These are phyloP conservation scores for Trypethelium eluteriae DNA, from an alignment of 495 filamentous ascomycete species.

Conservation along the genomic window DNA sequence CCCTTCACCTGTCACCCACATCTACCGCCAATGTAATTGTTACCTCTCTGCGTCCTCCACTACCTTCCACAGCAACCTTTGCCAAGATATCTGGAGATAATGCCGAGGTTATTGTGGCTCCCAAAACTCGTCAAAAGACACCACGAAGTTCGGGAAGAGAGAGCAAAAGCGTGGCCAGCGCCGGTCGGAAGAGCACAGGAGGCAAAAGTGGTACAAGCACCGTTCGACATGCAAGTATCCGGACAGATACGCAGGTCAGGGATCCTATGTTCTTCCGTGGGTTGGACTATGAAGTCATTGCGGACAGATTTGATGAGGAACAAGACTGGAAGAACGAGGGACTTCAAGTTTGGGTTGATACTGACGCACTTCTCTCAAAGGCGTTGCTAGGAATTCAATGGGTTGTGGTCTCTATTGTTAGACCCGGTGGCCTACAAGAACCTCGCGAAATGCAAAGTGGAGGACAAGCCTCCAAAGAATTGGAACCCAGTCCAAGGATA, in stretches of 20 bases:
- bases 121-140: slow-evolving; percentile 59
- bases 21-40: slow-evolving; percentile 88
- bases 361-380: slow-evolving; percentile 58
- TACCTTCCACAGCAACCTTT: slow-evolving; percentile 61
- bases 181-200: slow-evolving; percentile 60
- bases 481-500: slow-evolving; percentile 58
- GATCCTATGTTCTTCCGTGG: slow-evolving; percentile 52
- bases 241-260: slow-evolving; percentile 28
- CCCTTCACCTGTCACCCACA: slow-evolving; percentile 87
- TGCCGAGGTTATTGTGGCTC: slow-evolving; percentile 92
- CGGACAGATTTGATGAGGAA: slow-evolving; percentile 65
- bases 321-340: slow-evolving; percentile 49
- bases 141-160: slow-evolving; percentile 48
- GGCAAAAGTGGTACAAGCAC: slow-evolving; percentile 67
- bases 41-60: slow-evolving; percentile 67
- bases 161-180: slow-evolving; percentile 63
- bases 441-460: slow-evolving; percentile 60
- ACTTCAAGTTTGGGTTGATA: slow-evolving; percentile 75
- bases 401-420: slow-evolving; percentile 68
- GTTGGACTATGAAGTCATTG: slow-evolving; percentile 56
- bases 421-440: slow-evolving; percentile 67
- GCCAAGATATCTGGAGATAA: slow-evolving; percentile 80
- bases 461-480: slow-evolving; percentile 40
- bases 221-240: slow-evolving; percentile 46
- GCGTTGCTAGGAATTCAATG: slow-evolving; percentile 65